Base-by-base conservation (phyloP, 352 stramenopile species). In the Aphanomyces stellatus region DNA sequence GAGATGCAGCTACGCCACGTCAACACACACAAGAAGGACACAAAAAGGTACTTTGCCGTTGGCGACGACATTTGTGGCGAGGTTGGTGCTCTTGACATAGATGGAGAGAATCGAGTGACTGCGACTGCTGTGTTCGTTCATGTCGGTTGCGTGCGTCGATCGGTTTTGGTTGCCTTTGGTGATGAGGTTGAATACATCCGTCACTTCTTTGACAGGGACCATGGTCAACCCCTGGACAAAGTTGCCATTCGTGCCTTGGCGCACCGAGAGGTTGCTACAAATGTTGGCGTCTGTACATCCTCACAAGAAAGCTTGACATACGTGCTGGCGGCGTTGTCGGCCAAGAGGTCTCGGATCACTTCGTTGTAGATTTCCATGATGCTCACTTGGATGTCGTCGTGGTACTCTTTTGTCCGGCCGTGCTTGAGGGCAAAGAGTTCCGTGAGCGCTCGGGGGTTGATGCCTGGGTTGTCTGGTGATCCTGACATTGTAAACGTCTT, bases 321-420 rank as follows among this genome's bases (percentile, higher is more conserved):
- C 63, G 82, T 91, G 51, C 70, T 91, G 1, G 79, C 77, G 34
- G 82, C 82, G 49, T 94, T 84, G 42, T 85, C 91, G 0, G 89
- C 83, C 6, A 98, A 69, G 35, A 98, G 77, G 80, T 99, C 95
- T 41, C 88, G 82, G 42, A 99, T 89, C 65, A 96, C 89, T 70
- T 99, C 95, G 70, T 99, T 97, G 76, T 98, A 97, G 31, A 99
- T 98, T 76, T 99, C 95, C 65, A 98, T 87, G 62, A 99, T 87
- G 63, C 84, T 96, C 28, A 97, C 86, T 0, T 81, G 88, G 64
- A 97, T 78, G 33, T 90, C 79, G 66, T 97, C 91, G 40, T 90
- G 76, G 53, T 82, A 88, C 53, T 95, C 88, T 25, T 90, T 83
- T 2, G 71, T 62, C 19, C 86, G 86, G 15, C 82, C 71, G 1